Percentiles rank a stretch among this genome's conserved stretches.
phyloP scores from a whole-genome alignment of 129 eudicot species.

The Lactuca sativa region DNA sequence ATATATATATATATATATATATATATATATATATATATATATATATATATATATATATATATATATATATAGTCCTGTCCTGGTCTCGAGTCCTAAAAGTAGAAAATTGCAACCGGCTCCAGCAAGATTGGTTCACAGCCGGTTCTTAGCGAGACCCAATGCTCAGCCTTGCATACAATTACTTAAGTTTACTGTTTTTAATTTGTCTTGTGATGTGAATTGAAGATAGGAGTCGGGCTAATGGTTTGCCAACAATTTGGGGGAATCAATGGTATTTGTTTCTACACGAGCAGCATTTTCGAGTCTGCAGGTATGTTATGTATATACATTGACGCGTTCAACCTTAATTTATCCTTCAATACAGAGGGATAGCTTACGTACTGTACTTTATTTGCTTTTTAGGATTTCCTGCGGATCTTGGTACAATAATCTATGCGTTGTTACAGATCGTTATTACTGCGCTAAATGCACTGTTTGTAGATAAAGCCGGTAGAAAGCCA shows the following conservation, averaged over 20 bases:
- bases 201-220: slow-evolving; percentile 17
- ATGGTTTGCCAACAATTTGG: slow-evolving; percentile 90
- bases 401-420: slow-evolving; percentile 74
- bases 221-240: slow-evolving; percentile 81
- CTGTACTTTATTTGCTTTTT: slow-evolving; percentile 11
- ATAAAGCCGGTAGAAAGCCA: slow-evolving; percentile 70
- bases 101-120: too few species aligned
- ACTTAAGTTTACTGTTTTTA: background rate
- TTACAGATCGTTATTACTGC: slow-evolving; percentile 58
- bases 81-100: too few species aligned
- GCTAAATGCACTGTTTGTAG: slow-evolving; percentile 48
- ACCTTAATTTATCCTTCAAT: background rate
- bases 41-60: background rate
- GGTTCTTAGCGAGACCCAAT: too few species aligned
- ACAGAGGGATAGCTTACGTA: background rate
- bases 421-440: slow-evolving; percentile 61
- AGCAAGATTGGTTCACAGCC: too few species aligned
- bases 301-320: slow-evolving; percentile 66
- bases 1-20: too few species aligned
- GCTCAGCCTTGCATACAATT: background rate
- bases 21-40: too few species aligned
- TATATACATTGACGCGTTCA: background rate
- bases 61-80: background rate
- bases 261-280: slow-evolving; percentile 83
- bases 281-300: slow-evolving; percentile 77